A percentile compares a stretch with the other conserved stretches of the same genome.
phyloP scores from a whole-genome alignment of 371 early-diverging fungal species.

The Batkoa obscura region DNA sequence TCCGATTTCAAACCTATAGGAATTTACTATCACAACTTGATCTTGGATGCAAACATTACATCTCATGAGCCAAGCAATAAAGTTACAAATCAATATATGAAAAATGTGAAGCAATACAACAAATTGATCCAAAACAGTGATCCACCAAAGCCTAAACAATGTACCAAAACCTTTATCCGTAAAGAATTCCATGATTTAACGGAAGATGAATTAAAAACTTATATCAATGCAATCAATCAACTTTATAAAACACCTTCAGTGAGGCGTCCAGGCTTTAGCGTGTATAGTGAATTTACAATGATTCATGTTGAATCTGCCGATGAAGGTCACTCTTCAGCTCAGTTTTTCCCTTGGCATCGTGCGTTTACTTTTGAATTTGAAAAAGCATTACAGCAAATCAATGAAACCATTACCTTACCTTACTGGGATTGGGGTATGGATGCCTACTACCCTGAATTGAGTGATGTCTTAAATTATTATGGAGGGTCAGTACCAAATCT shows the following conservation, averaged over 20 bases:
- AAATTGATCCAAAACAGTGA: not conserved
- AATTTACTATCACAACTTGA: too few species aligned
- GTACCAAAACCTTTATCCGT: not conserved
- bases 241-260: not conserved
- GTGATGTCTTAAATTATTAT: constrained; percentile 1
- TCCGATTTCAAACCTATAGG: too few species aligned
- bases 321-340: not conserved
- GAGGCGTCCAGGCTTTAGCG: not conserved
- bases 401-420: constrained; percentile 1
- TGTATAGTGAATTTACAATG: not conserved
- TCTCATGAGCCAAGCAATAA: not conserved
- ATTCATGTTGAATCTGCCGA: constrained; percentile 1
- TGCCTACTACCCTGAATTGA: constrained; percentile 3
- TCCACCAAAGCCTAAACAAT: not conserved
- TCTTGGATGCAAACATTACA: not conserved
- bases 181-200: not conserved
- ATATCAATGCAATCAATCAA: not conserved
- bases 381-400: not conserved
- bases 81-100: not conserved
- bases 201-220: not conserved
- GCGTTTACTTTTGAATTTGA: constrained; percentile 10
- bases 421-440: constrained; percentile 8
- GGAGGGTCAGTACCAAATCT: constrained; percentile 7
- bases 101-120: not conserved
- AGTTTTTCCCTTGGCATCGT: constrained; percentile 15